Percentiles rank a stretch among this genome's conserved stretches.
phyloP scores from a whole-genome alignment of 495 filamentous ascomycete species.

The Penicillium malachiteum region DNA sequence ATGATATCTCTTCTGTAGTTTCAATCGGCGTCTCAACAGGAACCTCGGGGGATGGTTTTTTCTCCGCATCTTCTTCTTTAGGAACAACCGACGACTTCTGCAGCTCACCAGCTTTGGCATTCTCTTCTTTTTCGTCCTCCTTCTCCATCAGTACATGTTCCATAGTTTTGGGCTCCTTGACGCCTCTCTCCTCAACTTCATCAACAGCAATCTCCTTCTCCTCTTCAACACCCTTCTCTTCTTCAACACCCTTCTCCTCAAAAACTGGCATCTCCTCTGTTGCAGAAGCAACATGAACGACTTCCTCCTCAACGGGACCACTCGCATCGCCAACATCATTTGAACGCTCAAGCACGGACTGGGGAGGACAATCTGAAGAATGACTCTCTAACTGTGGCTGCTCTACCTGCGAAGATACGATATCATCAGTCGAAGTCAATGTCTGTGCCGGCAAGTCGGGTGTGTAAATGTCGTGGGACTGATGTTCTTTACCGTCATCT shows the following conservation, averaged over 20 bases:
- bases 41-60: constrained; percentile 9
- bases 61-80: constrained; percentile 14
- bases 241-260: constrained; percentile 2
- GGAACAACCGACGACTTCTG: constrained; percentile 7
- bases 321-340: constrained; percentile 23
- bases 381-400: constrained; percentile 35
- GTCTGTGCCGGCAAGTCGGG: constrained; percentile 39
- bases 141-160: constrained; percentile 3
- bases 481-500: constrained; percentile 51
- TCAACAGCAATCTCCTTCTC: not conserved
- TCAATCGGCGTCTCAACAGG: not conserved
- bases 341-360: constrained; percentile 33
- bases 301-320: constrained; percentile 12
- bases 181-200: constrained; percentile 2
- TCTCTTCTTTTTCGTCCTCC: constrained; percentile 7
- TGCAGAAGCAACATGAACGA: constrained; percentile 1
- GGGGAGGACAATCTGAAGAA: constrained; percentile 40
- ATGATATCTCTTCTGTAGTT: not conserved
- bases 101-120: not conserved
- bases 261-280: not conserved
- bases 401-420: constrained; percentile 52
- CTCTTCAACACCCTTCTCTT: constrained; percentile 1
- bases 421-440: constrained; percentile 50
- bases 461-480: constrained; percentile 45
- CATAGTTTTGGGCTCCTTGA: not conserved